Evolutionary conservation across 2,329 filamentous ascomycete genomes (phyloP).

Genomic region (Tolypocladium ovalisporum): DNA sequence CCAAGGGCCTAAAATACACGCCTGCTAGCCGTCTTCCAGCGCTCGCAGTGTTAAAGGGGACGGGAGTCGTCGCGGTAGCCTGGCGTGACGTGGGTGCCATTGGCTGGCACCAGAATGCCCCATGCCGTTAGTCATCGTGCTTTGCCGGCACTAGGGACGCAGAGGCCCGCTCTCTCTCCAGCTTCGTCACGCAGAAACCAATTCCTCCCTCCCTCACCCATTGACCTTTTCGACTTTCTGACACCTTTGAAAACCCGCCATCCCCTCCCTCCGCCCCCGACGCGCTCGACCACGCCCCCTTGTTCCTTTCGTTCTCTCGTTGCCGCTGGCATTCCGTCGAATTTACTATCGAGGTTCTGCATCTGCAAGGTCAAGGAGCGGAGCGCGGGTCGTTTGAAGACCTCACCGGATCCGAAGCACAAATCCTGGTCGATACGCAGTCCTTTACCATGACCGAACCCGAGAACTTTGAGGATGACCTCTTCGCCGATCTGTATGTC

Average conservation of each 20-base stretch:
- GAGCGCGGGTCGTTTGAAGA: background rate
- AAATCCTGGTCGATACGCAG: background rate
- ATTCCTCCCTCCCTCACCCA: background rate
- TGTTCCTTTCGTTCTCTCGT: too few relatives aligned
- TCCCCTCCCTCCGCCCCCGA: background rate
- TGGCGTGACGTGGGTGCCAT: background rate
- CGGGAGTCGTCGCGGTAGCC: background rate
- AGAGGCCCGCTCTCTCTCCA: background rate
- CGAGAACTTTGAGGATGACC: conserved; percentile 82
- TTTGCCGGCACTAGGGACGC: background rate
- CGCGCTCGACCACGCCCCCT: background rate
- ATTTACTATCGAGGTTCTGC: background rate
- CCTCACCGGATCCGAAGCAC: background rate
- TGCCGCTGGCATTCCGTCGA: too few relatives aligned
- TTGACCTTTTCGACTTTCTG: background rate
- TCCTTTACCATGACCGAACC: conserved; percentile 56
- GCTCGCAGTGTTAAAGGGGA: background rate
- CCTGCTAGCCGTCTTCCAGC: background rate
- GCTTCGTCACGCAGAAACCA: background rate
- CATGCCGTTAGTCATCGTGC: background rate
- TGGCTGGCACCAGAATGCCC: background rate
- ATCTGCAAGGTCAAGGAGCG: background rate
- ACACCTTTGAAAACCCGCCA: background rate
- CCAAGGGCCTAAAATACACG: background rate
- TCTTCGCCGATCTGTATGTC: conserved; percentile 86